phyloP scores from a whole-genome alignment of 1,284 basidiomycete genomes.

The Malassezia cuniculi region DNA sequence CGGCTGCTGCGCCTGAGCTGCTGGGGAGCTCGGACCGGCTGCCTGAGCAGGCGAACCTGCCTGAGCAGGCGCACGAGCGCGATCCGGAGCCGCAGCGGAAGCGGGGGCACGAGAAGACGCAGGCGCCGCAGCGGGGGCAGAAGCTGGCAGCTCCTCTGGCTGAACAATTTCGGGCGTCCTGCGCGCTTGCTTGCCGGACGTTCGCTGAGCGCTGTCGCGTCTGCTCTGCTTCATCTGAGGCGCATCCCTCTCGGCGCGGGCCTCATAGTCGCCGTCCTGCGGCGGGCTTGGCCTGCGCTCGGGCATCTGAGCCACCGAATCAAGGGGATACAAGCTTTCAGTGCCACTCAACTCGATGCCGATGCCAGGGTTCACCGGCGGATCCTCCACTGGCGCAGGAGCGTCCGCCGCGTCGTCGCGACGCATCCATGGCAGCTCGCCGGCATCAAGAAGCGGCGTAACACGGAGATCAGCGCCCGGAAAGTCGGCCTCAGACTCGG shows the following conservation, averaged over 20 bases:
- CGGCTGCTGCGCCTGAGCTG: slow-evolving; percentile 36
- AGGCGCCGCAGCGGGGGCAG: not conserved
- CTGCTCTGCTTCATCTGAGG: slow-evolving; percentile 23
- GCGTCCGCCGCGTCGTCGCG: slow-evolving; percentile 3
- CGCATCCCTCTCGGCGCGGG: slow-evolving; percentile 37
- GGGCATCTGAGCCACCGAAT: slow-evolving; percentile 10
- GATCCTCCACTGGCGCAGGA: slow-evolving; percentile 3
- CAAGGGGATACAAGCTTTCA: not conserved
- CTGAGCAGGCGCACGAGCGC: not conserved
- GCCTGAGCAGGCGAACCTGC: slow-evolving; percentile 4
- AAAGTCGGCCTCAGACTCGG: too few relatives aligned
- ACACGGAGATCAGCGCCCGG: too few relatives aligned
- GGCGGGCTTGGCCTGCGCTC: slow-evolving; percentile 32
- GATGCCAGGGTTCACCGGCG: not conserved
- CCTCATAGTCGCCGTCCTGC: slow-evolving; percentile 40
- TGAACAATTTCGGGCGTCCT: slow-evolving; percentile 17
- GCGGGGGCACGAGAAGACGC: not conserved
- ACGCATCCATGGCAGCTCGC: too few relatives aligned
- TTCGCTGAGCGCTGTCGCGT: too few relatives aligned
- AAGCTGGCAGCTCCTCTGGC: slow-evolving; percentile 10
- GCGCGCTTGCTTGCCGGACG: too few relatives aligned
- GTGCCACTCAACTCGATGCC: too few relatives aligned
- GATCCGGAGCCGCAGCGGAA: not conserved
- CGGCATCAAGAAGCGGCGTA: too few relatives aligned
- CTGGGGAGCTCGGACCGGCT: slow-evolving; percentile 25